Evolutionary conservation across 345 rosid species (phyloP).

Genomic region (Corymbia maculata): DNA sequence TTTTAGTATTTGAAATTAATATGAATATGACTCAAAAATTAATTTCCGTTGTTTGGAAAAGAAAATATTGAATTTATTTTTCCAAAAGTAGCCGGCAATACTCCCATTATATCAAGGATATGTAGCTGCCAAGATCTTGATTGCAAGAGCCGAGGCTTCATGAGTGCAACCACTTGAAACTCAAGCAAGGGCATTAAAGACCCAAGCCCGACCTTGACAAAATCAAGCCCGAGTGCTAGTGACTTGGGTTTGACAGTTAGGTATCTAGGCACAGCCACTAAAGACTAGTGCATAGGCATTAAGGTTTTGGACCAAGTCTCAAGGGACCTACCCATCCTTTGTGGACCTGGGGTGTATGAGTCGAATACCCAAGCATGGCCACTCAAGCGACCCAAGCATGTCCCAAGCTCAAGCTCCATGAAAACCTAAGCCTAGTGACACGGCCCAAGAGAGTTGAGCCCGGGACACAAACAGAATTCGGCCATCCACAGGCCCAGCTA

Average conservation of each 20-base stretch:
- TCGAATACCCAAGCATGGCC: too few relatives aligned
- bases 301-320: too few relatives aligned
- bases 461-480: too few relatives aligned
- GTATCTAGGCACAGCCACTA: too few relatives aligned
- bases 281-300: too few relatives aligned
- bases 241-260: too few relatives aligned
- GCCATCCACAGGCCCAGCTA: too few relatives aligned
- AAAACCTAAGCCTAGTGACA: background rate
- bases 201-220: background rate
- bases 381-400: accelerated
- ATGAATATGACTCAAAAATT: background rate
- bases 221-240: too few relatives aligned
- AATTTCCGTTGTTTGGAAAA: background rate
- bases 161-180: background rate
- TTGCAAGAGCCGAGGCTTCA: background rate
- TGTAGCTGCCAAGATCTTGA: background rate
- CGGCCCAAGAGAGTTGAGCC: too few relatives aligned
- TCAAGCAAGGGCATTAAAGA: background rate
- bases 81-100: background rate
- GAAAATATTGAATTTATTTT: too few relatives aligned
- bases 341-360: background rate
- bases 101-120: background rate
- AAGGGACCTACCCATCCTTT: background rate
- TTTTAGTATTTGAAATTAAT: too few relatives aligned
- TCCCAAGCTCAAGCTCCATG: background rate